phyloP scores from a whole-genome alignment of 2,329 filamentous ascomycete species.

The Rhinocladiella mackenziei region DNA sequence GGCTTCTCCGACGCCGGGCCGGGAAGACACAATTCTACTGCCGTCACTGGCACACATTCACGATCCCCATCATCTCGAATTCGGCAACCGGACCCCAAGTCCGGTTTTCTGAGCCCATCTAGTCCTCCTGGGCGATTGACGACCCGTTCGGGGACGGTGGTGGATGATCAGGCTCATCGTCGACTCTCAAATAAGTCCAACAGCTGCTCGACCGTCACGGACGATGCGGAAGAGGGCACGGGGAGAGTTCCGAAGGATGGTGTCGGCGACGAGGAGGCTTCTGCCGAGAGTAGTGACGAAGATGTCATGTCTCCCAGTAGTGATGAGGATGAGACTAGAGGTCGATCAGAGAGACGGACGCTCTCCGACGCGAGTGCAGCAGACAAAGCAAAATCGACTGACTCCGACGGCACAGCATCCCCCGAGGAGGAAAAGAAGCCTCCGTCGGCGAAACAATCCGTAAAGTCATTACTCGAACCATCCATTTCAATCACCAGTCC shows the following conservation, averaged over 20 bases:
- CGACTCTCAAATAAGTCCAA: constrained; percentile 31
- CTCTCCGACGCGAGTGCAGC: constrained; percentile 39
- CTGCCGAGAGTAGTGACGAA: constrained; percentile 40
- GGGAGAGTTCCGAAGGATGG: constrained; percentile 61
- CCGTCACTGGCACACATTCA: constrained; percentile 39
- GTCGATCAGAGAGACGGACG: constrained; percentile 35
- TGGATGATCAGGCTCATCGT: constrained; percentile 18
- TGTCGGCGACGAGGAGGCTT: constrained; percentile 59
- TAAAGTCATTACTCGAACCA: constrained; percentile 30
- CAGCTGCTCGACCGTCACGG: constrained; percentile 31
- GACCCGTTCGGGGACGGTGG: constrained; percentile 15
- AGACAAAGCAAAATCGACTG: constrained; percentile 31
- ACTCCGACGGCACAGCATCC: constrained; percentile 11
- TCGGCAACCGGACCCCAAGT: constrained; percentile 10
- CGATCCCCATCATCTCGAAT: constrained; percentile 36
- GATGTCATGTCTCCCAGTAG: constrained; percentile 30
- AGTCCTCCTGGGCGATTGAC: constrained; percentile 7
- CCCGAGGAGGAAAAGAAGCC: constrained; percentile 16
- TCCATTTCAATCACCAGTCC: constrained; percentile 31
- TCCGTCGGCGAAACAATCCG: constrained; percentile 13
- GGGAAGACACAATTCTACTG: constrained; percentile 35
- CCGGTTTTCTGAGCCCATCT: constrained; percentile 12
- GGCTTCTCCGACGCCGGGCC: constrained; percentile 11
- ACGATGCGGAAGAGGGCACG: constrained; percentile 45
- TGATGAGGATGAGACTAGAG: constrained; percentile 36